phyloP scores from a whole-genome alignment of 352 stramenopile species.

The Vaucheria bursata region DNA sequence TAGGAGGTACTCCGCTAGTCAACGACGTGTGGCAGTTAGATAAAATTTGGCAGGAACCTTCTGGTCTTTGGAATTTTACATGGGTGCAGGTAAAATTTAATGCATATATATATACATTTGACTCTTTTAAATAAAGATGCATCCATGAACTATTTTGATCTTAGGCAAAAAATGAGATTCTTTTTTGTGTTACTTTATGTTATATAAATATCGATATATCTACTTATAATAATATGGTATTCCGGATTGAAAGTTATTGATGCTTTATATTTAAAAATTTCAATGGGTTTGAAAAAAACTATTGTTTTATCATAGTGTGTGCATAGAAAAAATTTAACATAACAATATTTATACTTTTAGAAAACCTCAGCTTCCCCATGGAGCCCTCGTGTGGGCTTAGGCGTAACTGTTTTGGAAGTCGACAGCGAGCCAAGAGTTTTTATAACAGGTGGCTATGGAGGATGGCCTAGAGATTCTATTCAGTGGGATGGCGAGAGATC shows the following conservation, averaged over 20 bases:
- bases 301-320: too few species aligned
- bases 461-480: constrained; percentile 30
- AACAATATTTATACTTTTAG: too few species aligned
- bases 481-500: constrained; percentile 6
- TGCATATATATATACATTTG: neutral
- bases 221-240: too few species aligned
- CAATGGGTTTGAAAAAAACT: too few species aligned
- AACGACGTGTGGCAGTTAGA: constrained; percentile 47
- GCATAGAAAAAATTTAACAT: too few species aligned
- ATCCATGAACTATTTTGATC: too few species aligned
- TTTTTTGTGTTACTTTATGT: too few species aligned
- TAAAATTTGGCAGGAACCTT: constrained; percentile 3
- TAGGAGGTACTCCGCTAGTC: constrained; percentile 46
- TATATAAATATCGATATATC: too few species aligned
- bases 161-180: too few species aligned
- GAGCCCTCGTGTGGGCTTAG: constrained; percentile 1
- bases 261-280: too few species aligned
- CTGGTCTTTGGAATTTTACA: constrained; percentile 13
- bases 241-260: too few species aligned
- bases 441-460: constrained; percentile 45
- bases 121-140: neutral
- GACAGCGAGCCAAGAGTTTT: constrained; percentile 18
- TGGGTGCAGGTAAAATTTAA: constrained; percentile 16
- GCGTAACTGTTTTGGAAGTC: neutral
- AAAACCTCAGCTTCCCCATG: neutral